Base-by-base conservation (phyloP, 148 eudicot species). In the Persicaria maculosa region DNA sequence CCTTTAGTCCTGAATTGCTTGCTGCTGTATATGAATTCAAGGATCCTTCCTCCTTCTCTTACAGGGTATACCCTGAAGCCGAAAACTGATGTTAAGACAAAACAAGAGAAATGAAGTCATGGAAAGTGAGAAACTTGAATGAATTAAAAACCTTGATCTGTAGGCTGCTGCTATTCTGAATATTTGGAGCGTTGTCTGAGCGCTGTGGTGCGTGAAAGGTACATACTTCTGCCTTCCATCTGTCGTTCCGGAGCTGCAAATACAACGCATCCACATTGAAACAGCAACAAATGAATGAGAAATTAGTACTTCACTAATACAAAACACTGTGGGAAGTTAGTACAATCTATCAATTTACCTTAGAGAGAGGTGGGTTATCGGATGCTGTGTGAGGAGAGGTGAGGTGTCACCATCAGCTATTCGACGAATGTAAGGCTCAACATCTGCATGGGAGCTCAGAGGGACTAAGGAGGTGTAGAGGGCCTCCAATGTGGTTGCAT, bases 11-110 rank as follows among this genome's bases (percentile, higher is more conserved):
- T 84, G 80, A 76, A 83, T 72, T 83, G 83, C 67, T 89, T 88
- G 83, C 97, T 86, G 77, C 93, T 83, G 78, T 91, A 91, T 54
- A 91, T 89, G 79, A 89, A 89, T 77, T 89, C 93, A 3, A 89
- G 85, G 58, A 85, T 79, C 55, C 72, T 89, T 6, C 93, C 89
- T 52, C 93, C 90, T 52, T 84, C 77, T 65, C 77, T 82, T 72
- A 73, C 86, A 47, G 93, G 93, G 82, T 86, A 89, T 48, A 86
- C 79, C 85, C 93, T 88, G 78, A 43, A 12, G 9, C 53, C 50
- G n/a, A n/a, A 71, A 71, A 52, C 5, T 44, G 11, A 31, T 5
- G 47, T 9, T 12, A 58, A 75, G 48, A 7, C 47, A 6, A 48
- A 5, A 43, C 9, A 47, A 4, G 10, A 4, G 0, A 20, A 9